These are phyloP conservation scores for Aspergillus quadricinctus DNA, from an alignment of 2,329 filamentous ascomycete genomes.

Conservation along the genomic window DNA sequence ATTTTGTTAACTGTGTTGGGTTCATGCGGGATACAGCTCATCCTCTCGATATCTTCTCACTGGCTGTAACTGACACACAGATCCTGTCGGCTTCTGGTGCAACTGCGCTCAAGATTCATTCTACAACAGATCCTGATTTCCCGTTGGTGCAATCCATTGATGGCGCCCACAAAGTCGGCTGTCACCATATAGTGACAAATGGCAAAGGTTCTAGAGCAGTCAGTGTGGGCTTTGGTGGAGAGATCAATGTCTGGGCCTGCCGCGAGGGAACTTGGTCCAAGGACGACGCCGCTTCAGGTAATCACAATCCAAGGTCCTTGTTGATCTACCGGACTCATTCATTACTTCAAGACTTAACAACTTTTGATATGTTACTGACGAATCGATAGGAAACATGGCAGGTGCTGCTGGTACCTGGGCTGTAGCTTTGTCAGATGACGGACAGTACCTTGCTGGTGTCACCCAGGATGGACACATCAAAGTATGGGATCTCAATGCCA, in stretches of 20 bases:
- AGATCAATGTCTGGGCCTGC: constrained; percentile 76
- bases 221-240: constrained; percentile 84
- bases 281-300: constrained; percentile 45
- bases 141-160: constrained; percentile 74
- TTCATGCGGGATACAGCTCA: constrained; percentile 55
- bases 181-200: constrained; percentile 78
- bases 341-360: constrained; percentile 6
- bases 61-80: constrained; percentile 68
- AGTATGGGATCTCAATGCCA: constrained; percentile 69
- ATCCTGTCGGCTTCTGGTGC: constrained; percentile 82
- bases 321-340: neutral
- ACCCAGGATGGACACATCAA: constrained; percentile 84
- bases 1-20: constrained; percentile 22
- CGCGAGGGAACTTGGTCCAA: constrained; percentile 53
- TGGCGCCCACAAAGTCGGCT: constrained; percentile 79
- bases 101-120: constrained; percentile 75
- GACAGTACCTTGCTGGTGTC: constrained; percentile 78
- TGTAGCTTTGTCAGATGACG: constrained; percentile 76
- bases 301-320: constrained; percentile 15
- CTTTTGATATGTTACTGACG: constrained; percentile 6
- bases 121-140: constrained; percentile 66
- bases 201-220: constrained; percentile 67
- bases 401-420: constrained; percentile 78
- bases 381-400: constrained; percentile 41
- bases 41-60: constrained; percentile 75